These are phyloP conservation scores for Naganishia albida DNA, from an alignment of 1,284 basidiomycete genomes.

Conservation along the genomic window DNA sequence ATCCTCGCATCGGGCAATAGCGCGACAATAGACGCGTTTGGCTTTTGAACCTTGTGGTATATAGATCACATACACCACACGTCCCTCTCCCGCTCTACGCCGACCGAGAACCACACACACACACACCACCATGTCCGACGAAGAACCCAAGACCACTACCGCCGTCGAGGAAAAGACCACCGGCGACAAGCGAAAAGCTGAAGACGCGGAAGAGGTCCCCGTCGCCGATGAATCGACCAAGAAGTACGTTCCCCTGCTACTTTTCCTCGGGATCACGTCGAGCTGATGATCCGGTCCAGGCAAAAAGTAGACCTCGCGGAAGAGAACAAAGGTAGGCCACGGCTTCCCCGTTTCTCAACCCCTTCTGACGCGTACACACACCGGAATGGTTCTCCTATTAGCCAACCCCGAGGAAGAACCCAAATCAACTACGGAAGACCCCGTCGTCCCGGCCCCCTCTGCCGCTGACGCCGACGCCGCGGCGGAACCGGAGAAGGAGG, in stretches of 20 bases:
- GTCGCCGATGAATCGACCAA: constrained; percentile 7
- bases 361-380: too few species aligned
- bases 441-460: constrained; percentile 13
- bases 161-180: neutral
- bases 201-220: constrained; percentile 5
- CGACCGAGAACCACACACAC: neutral
- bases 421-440: constrained; percentile 22
- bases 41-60: neutral
- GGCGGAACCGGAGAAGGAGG: constrained; percentile 23
- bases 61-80: too few species aligned
- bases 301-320: constrained; percentile 25
- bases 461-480: neutral
- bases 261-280: neutral
- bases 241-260: neutral
- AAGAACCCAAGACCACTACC: constrained; percentile 16
- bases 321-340: constrained; percentile 18
- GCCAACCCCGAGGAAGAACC: constrained; percentile 26
- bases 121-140: constrained; percentile 6
- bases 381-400: neutral
- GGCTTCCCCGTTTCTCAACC: neutral
- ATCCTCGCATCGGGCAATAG: neutral
- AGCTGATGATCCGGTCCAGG: constrained; percentile 6
- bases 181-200: constrained; percentile 26
- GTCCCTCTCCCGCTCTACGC: too few species aligned
- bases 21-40: neutral